These are phyloP conservation scores for Jaapia argillacea DNA, from an alignment of 768 basidiomycete species.

Conservation along the genomic window DNA sequence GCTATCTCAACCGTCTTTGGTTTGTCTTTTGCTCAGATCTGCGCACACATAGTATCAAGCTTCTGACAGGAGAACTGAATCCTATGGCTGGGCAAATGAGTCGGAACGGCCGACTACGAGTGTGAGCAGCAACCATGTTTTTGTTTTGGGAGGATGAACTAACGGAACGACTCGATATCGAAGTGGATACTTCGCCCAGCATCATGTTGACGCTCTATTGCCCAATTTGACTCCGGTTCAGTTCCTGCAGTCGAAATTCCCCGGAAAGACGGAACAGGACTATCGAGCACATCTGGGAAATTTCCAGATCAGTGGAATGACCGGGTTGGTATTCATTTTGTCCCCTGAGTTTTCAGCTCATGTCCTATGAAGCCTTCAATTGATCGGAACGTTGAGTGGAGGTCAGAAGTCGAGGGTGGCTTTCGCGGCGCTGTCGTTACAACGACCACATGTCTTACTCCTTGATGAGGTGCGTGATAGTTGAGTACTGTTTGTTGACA, in stretches of 20 bases:
- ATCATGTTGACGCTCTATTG: constrained; percentile 88
- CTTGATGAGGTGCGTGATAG: constrained; percentile 74
- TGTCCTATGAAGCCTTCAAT: constrained; percentile 47
- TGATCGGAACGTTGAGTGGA: constrained; percentile 86
- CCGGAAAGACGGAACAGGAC: constrained; percentile 93
- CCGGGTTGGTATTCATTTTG: constrained; percentile 41
- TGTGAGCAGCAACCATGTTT: constrained; percentile 47
- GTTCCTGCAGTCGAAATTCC: constrained; percentile 86
- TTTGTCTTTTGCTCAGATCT: background rate
- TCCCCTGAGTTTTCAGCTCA: background rate
- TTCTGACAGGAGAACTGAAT: constrained; percentile 76
- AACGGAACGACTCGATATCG: background rate
- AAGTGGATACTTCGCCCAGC: constrained; percentile 90
- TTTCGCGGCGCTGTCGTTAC: constrained; percentile 79
- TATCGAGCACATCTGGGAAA: constrained; percentile 93
- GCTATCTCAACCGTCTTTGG: constrained; percentile 12
- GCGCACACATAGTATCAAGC: constrained; percentile 87
- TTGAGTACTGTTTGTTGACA: background rate
- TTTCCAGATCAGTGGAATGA: constrained; percentile 96
- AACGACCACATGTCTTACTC: constrained; percentile 84
- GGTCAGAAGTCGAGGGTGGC: constrained; percentile 96
- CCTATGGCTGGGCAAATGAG: constrained; percentile 73
- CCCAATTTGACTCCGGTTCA: constrained; percentile 86
- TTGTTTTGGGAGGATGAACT: too few relatives aligned
- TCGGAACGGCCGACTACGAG: constrained; percentile 83